These are phyloP conservation scores for Lantana camara DNA, from an alignment of 257 asterid genomes.

Conservation along the genomic window DNA sequence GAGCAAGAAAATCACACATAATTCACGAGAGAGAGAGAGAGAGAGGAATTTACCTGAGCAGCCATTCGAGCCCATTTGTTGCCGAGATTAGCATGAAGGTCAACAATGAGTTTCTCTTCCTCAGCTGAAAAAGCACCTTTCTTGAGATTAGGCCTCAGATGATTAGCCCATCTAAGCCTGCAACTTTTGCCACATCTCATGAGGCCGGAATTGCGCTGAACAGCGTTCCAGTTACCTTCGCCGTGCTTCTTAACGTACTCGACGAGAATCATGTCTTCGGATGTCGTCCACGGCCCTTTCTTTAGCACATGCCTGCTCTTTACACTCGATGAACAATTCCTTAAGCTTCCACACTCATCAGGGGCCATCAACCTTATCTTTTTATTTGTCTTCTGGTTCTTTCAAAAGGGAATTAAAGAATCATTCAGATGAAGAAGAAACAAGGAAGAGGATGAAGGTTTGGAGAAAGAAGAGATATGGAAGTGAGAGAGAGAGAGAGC, in stretches of 20 bases:
- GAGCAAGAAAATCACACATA: no score
- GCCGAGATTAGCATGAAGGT: slow-evolving; percentile 56
- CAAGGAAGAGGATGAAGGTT: slow-evolving; percentile 6
- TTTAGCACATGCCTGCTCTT: slow-evolving; percentile 35
- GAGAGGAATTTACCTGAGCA: slow-evolving; percentile 37
- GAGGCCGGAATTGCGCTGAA: slow-evolving; percentile 63
- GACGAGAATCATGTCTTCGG: slow-evolving; percentile 54
- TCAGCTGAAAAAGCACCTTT: slow-evolving; percentile 54
- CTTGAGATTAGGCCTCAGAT: slow-evolving; percentile 59
- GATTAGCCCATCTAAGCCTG: slow-evolving; percentile 59
- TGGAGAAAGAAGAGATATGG: background rate
- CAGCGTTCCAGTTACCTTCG: slow-evolving; percentile 81
- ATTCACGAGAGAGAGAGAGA: background rate
- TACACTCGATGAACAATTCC: slow-evolving; percentile 3
- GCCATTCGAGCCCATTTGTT: slow-evolving; percentile 70
- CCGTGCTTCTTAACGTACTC: slow-evolving; percentile 67
- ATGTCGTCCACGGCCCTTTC: slow-evolving; percentile 79
- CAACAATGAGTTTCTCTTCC: slow-evolving; percentile 51
- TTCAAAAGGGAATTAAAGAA: background rate
- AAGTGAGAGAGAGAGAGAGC: slow-evolving; percentile 21
- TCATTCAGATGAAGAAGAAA: background rate
- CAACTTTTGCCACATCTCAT: slow-evolving; percentile 71
- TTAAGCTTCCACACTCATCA: slow-evolving; percentile 37
- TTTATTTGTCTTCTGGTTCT: background rate
- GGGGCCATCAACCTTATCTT: slow-evolving; percentile 47